Evolutionary conservation across 2,329 filamentous ascomycete species (phyloP).

Genomic region (Colletotrichum cordylinicola): DNA sequence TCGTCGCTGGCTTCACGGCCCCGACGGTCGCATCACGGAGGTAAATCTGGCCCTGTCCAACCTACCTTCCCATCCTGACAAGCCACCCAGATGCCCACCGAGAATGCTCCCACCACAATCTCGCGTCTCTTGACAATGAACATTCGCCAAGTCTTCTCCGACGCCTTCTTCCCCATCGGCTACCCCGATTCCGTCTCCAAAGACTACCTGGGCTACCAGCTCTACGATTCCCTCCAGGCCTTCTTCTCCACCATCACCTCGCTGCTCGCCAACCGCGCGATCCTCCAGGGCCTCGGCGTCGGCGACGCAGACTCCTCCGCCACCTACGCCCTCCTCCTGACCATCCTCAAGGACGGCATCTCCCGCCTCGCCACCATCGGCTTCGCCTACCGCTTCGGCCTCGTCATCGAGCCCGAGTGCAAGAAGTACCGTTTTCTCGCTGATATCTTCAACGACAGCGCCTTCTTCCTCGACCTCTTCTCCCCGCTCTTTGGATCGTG

Average conservation of each 20-base stretch:
- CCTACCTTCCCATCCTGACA: background rate
- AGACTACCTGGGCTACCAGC: slow-evolving; percentile 80
- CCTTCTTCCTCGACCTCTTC: slow-evolving; percentile 84
- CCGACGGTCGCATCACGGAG: background rate
- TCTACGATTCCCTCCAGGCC: slow-evolving; percentile 79
- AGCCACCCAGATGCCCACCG: background rate
- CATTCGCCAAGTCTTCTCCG: slow-evolving; percentile 45
- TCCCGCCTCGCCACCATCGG: slow-evolving; percentile 84
- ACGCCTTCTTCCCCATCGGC: slow-evolving; percentile 86
- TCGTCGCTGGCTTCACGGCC: slow-evolving; percentile 1
- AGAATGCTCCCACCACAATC: slow-evolving; percentile 18
- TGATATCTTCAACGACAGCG: slow-evolving; percentile 86
- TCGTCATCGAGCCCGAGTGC: slow-evolving; percentile 86
- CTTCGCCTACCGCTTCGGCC: slow-evolving; percentile 83
- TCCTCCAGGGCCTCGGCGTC: slow-evolving; percentile 81
- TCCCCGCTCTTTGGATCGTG: slow-evolving; percentile 72
- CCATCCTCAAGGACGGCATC: slow-evolving; percentile 81
- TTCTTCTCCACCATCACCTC: slow-evolving; percentile 84
- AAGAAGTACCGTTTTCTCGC: slow-evolving; percentile 89
- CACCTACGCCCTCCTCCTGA: slow-evolving; percentile 81
- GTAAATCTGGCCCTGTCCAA: background rate
- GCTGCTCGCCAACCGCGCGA: slow-evolving; percentile 80
- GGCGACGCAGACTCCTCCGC: slow-evolving; percentile 81
- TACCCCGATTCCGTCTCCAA: slow-evolving; percentile 85
- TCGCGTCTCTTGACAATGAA: background rate